Conservation (phyloP, 1,139 yeast genomes). For the Geotrichum reessii region DNA sequence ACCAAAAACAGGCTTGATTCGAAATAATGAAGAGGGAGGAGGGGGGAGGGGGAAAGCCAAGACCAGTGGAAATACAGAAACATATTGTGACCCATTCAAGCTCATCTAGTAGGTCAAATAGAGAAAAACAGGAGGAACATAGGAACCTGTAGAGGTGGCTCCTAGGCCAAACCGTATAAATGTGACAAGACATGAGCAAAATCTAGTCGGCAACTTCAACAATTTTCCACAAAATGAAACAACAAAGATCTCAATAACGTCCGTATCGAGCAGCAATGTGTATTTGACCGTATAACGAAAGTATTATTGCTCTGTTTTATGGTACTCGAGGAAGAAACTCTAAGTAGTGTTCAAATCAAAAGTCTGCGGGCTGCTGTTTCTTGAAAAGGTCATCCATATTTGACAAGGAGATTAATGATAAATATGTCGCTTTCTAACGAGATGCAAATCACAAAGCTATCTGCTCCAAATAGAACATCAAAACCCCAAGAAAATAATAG, state of each 20-base stretch:
- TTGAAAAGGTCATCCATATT: background rate
- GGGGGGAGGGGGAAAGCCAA: background rate
- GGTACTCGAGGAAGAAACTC: background rate
- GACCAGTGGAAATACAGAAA: background rate
- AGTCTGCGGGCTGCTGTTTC: background rate
- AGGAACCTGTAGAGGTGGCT: background rate
- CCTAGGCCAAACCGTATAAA: background rate
- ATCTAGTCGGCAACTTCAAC: background rate
- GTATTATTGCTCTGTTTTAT: background rate
- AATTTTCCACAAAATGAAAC: background rate
- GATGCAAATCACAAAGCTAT: background rate
- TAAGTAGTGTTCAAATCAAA: background rate
- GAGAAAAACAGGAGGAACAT: background rate
- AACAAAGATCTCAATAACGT: background rate
- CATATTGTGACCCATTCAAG: background rate
- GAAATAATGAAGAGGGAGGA: background rate
- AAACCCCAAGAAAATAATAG: background rate
- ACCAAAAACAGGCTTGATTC: background rate
- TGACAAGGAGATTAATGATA: background rate
- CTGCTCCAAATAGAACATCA: background rate
- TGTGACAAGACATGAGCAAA: background rate
- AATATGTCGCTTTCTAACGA: background rate
- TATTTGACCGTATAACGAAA: background rate
- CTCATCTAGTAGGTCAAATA: background rate
- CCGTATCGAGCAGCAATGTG: background rate